These are phyloP conservation scores for Exidia glandulosa DNA, from an alignment of 768 basidiomycete genomes.

Conservation along the genomic window DNA sequence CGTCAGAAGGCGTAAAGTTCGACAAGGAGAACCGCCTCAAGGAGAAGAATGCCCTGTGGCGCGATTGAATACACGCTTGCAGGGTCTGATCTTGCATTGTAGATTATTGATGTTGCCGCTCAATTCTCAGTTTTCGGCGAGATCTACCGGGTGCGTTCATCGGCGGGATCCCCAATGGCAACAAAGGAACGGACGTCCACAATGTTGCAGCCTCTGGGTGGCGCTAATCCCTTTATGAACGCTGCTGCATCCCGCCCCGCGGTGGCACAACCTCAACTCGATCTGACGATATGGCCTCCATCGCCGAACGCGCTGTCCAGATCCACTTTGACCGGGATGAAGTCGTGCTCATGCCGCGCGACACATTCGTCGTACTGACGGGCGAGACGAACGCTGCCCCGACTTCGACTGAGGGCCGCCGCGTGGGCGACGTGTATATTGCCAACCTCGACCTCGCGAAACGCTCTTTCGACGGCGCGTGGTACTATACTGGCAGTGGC, in stretches of 20 bases:
- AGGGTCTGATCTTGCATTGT: too few relatives aligned
- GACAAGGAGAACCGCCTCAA: background rate
- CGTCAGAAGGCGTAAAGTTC: slow-evolving; percentile 43
- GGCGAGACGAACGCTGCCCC: background rate
- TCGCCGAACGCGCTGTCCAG: background rate
- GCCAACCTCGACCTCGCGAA: background rate
- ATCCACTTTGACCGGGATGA: background rate
- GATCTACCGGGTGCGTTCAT: too few relatives aligned
- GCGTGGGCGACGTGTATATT: background rate
- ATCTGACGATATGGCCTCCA: background rate
- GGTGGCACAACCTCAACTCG: background rate
- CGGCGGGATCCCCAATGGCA: too few relatives aligned
- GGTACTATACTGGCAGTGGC: background rate
- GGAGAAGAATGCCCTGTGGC: background rate
- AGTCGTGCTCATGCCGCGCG: background rate
- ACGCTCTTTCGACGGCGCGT: background rate
- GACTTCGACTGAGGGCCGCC: background rate
- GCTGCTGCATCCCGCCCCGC: background rate
- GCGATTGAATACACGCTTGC: background rate
- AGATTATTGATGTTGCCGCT: too few relatives aligned
- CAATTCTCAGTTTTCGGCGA: too few relatives aligned
- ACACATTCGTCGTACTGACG: background rate
- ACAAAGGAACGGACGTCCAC: background rate
- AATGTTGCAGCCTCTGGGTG: background rate
- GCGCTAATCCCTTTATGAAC: background rate